Evolutionary conservation across 1,139 yeast species (phyloP).

Genomic region (Blastobotrys capitulatus): DNA sequence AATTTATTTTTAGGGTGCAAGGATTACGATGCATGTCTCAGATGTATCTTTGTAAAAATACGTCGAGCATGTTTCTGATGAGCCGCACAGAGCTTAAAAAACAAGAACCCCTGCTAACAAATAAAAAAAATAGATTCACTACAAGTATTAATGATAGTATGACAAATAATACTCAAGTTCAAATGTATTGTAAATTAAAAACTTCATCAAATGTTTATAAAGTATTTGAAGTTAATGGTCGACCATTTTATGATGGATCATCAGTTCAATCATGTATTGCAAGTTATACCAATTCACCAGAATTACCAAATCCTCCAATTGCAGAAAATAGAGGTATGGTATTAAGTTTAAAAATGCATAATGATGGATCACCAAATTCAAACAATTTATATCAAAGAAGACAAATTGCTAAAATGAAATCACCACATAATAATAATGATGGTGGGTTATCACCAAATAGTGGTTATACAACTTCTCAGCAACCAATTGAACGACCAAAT

Average conservation of each 20-base stretch:
- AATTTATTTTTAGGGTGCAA: too few relatives aligned
- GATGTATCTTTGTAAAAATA: too few relatives aligned
- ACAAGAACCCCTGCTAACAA: not conserved
- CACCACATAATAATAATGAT: not conserved
- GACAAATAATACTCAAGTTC: constrained; percentile 12
- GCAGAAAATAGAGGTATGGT: constrained; percentile 13
- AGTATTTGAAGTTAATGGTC: constrained; percentile 15
- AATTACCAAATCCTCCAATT: not conserved
- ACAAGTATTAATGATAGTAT: constrained; percentile 1
- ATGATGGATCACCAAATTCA: not conserved
- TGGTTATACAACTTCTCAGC: too few relatives aligned
- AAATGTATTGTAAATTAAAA: constrained; percentile 19
- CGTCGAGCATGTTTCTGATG: too few relatives aligned
- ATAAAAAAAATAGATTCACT: not conserved
- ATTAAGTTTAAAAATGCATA: constrained; percentile 9
- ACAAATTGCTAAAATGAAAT: not conserved
- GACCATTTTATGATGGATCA: constrained; percentile 16
- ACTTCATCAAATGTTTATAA: constrained; percentile 13
- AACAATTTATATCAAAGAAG: not conserved
- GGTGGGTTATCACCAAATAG: not conserved
- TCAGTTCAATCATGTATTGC: constrained; percentile 2
- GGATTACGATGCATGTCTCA: too few relatives aligned
- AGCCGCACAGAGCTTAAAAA: not conserved
- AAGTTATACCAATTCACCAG: not conserved
- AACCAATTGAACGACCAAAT: constrained; percentile 4